These are phyloP conservation scores for Phaeosphaeriaceae sp. DNA, from an alignment of 2,329 filamentous ascomycete genomes.

Conservation along the genomic window DNA sequence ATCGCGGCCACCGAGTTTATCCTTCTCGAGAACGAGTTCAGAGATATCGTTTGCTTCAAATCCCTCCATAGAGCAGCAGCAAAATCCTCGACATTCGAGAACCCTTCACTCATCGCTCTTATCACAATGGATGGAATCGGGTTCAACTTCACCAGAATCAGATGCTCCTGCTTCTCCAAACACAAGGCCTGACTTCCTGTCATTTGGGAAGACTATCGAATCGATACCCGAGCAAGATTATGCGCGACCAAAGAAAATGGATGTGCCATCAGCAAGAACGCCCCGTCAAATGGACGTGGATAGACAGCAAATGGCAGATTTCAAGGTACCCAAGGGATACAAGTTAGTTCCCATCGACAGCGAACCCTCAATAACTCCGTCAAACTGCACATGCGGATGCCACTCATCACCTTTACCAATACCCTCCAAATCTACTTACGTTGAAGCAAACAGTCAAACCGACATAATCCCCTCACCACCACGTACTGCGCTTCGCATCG, in stretches of 20 bases:
- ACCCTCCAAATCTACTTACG: conserved; percentile 16
- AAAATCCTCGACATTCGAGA: neutral
- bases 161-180: neutral
- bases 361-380: neutral
- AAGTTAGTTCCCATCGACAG: neutral
- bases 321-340: neutral
- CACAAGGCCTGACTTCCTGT: neutral
- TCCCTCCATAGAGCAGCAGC: too few species aligned
- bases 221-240: neutral
- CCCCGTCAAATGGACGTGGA: too few species aligned
- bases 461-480: conserved; percentile 15
- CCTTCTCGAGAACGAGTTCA: conserved; percentile 30
- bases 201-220: neutral
- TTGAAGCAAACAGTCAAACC: conserved; percentile 34
- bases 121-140: conserved; percentile 5
- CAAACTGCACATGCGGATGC: conserved; percentile 22
- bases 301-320: neutral
- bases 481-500: conserved; percentile 15
- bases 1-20: conserved; percentile 31
- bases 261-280: too few species aligned
- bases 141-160: neutral
- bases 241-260: neutral
- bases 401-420: conserved; percentile 4
- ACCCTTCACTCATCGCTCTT: conserved; percentile 10
- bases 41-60: conserved; percentile 24